Percentiles rank a stretch among this genome's conserved stretches.
Evolutionary conservation across 495 filamentous ascomycete species (phyloP).

Genomic region (Tuber borchii): DNA sequence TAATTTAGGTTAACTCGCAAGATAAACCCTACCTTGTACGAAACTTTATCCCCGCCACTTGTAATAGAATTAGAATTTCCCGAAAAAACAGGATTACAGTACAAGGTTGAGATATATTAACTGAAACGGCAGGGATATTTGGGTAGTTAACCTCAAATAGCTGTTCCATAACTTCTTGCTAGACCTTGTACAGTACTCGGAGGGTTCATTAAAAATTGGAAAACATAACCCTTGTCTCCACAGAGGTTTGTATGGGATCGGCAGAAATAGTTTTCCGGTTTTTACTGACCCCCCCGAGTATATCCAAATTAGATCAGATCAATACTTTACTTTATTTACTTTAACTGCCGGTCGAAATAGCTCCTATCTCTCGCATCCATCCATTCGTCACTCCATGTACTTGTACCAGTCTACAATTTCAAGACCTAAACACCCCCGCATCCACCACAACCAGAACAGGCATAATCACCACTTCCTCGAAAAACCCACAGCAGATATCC

Average conservation of each 20-base stretch:
- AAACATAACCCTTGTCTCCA: too few relatives aligned
- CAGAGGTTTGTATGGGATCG: too few relatives aligned
- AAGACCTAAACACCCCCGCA: not conserved
- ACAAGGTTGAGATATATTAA: not conserved
- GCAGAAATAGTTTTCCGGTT: too few relatives aligned
- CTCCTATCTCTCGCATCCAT: not conserved
- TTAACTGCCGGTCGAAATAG: not conserved
- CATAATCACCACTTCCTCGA: not conserved
- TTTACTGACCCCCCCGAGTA: too few relatives aligned
- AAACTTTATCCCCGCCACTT: too few relatives aligned
- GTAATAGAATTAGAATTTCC: not conserved
- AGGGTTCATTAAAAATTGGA: too few relatives aligned
- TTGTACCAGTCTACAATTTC: not conserved
- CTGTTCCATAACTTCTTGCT: too few relatives aligned
- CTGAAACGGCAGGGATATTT: too few relatives aligned
- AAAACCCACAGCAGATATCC: not conserved
- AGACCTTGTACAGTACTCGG: too few relatives aligned
- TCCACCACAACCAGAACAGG: not conserved
- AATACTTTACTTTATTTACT: not conserved
- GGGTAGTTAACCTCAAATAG: too few relatives aligned
- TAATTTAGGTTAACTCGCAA: too few relatives aligned
- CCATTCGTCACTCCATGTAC: not conserved
- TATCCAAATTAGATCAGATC: not conserved
- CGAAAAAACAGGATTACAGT: not conserved
- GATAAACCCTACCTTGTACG: too few relatives aligned